Evolutionary conservation across 345 rosid species (phyloP), one percentile per base, ranked within the genome.

Genomic region (Pistacia integerrima): DNA sequence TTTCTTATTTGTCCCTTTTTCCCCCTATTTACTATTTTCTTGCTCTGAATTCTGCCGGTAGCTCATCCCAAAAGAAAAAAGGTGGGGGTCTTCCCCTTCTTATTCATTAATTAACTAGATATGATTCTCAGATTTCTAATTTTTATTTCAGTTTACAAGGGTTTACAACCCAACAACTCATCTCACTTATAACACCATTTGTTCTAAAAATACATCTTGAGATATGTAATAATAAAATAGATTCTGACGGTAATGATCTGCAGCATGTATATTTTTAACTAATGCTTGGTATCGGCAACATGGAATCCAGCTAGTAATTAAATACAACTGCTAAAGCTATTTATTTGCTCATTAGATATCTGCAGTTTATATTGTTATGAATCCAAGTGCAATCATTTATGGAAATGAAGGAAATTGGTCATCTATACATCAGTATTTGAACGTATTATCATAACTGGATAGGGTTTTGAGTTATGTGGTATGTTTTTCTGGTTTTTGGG

Each of bases 401-500:
- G 4, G 44, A 22, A 60, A 22, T 49, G 28, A 73, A 46, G 30
- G 20, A 35, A 54, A 33, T 49, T 13, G 54, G 12, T 13, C 49
- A 56, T 48, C 52, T 67, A 2, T 35, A 12, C 11, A 51, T 54
- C n/a, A 60, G 18, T 75, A 36, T 51, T 51, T 76, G 65, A 67
- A 35, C 3, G 28, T 70, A 12, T 13, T 30, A 64, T 58, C 9
- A 7, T 41, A 41, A 5, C 8, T 7, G 46, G 46, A 41, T 41
- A 41, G 46, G 46, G 8, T 5, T 41, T 41, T 41, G 46, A 41
- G 46, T 41, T 41, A 41, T 41, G 46, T 41, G 46, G 1, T 41
- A 41, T 41, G 8, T 41, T 41, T 7, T 41, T 41, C 6, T 38
- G 41, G 41, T 38, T 38, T 38, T 38, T 38, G 5, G 41, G 41